A percentile compares a stretch with the other conserved stretches of the same genome.
Conservation (phyloP, 1,284 basidiomycete species). For the Inonotus hispidus region DNA sequence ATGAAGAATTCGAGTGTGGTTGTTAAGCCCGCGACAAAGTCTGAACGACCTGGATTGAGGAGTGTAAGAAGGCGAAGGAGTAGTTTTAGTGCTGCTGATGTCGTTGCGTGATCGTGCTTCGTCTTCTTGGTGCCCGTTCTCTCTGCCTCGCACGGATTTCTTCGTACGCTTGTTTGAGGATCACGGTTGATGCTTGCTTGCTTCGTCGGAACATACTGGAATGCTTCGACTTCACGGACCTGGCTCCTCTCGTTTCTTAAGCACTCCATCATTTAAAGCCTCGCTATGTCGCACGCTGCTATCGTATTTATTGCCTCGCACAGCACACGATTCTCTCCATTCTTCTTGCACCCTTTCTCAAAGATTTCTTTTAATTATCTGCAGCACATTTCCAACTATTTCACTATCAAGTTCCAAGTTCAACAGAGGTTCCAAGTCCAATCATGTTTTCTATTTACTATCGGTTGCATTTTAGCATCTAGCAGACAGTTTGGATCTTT, state of each 20-base stretch:
- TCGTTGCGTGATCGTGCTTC: conserved; percentile 50
- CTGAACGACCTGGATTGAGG: conserved; percentile 63
- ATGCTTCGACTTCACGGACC: not conserved
- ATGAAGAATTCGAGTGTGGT: conserved; percentile 65
- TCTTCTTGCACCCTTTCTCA: conserved; percentile 7
- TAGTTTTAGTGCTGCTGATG: conserved; percentile 77
- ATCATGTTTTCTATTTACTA: conserved; percentile 3
- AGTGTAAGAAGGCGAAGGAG: conserved; percentile 68
- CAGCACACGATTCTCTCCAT: conserved; percentile 1
- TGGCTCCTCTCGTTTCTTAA: conserved; percentile 5
- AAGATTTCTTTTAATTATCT: not conserved
- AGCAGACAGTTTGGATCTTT: not conserved
- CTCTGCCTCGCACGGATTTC: too few species aligned
- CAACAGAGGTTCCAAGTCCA: conserved; percentile 1
- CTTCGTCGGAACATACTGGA: not conserved
- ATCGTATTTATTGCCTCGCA: conserved; percentile 1
- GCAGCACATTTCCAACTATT: not conserved
- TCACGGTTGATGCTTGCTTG: not conserved
- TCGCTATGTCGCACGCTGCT: conserved; percentile 5
- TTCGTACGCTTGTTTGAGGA: not conserved
- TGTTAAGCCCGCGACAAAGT: conserved; percentile 61
- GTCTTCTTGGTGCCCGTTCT: not conserved
- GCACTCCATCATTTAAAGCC: conserved; percentile 7
- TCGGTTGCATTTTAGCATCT: too few species aligned
- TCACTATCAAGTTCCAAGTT: not conserved